A percentile compares a stretch with the other conserved stretches of the same genome.
phyloP scores from a whole-genome alignment of 2,329 filamentous ascomycete genomes.

The Sporothrix protearum region DNA sequence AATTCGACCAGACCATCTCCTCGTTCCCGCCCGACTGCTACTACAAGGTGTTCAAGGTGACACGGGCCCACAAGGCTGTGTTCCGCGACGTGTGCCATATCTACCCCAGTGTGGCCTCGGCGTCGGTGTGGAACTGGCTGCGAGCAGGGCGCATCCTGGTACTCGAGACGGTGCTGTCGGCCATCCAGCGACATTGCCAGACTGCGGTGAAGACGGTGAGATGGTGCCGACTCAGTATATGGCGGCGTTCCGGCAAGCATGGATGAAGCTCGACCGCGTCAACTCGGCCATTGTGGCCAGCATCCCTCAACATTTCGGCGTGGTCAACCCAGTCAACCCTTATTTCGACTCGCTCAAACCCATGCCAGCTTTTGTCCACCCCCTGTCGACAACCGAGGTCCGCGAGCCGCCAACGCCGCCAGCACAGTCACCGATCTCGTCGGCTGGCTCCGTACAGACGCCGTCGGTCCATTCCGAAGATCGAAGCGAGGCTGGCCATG shows the following conservation, averaged over 20 bases:
- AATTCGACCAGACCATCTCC: conserved; percentile 41
- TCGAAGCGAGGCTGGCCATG: not conserved
- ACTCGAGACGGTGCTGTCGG: conserved; percentile 46
- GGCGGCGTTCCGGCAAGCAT: conserved; percentile 39
- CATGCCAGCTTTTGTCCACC: conserved; percentile 11
- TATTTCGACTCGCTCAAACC: conserved; percentile 30
- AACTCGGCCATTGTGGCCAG: conserved; percentile 45
- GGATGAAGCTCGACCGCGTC: conserved; percentile 41
- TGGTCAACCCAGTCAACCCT: conserved; percentile 43
- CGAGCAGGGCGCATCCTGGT: conserved; percentile 46
- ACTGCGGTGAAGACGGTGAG: conserved; percentile 27
- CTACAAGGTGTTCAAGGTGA: conserved; percentile 42
- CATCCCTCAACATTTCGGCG: conserved; percentile 49
- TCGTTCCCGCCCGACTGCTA: conserved; percentile 42
- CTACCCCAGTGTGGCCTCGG: conserved; percentile 44
- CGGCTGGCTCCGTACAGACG: conserved; percentile 18
- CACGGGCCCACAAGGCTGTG: conserved; percentile 41
- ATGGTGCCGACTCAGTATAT: conserved; percentile 32
- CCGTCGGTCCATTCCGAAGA: conserved; percentile 13
- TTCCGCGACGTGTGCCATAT: conserved; percentile 44
- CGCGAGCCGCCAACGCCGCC: conserved; percentile 22
- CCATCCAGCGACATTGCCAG: conserved; percentile 39
- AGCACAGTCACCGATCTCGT: conserved; percentile 23
- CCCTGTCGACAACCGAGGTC: conserved; percentile 26
- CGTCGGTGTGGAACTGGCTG: conserved; percentile 48